Evolutionary conservation across 106 monocot genomes (phyloP).

Genomic region (Dactylorhiza incarnata): DNA sequence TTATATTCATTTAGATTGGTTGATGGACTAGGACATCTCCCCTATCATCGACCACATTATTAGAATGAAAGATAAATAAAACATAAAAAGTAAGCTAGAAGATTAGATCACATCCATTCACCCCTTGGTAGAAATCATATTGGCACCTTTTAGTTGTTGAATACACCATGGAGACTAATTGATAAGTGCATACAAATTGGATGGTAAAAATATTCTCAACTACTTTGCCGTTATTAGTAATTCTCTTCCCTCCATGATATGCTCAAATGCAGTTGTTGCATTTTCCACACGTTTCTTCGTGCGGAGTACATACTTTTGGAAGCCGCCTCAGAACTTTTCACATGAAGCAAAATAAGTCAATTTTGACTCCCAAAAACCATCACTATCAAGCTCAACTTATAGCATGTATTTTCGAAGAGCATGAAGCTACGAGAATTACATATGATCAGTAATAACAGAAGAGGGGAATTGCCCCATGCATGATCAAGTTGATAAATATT

Average conservation of each 20-base stretch:
- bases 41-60: too few species aligned
- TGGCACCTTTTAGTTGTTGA: too few species aligned
- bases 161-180: not conserved
- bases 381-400: not conserved
- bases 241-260: not conserved
- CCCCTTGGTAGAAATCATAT: too few species aligned
- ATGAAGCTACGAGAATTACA: not conserved
- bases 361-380: not conserved
- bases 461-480: not conserved
- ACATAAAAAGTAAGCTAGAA: too few species aligned
- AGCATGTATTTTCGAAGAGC: not conserved
- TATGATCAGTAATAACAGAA: not conserved
- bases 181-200: not conserved
- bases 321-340: too few species aligned
- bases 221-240: not conserved
- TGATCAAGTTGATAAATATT: not conserved
- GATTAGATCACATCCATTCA: too few species aligned
- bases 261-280: not conserved
- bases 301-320: not conserved
- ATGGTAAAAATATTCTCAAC: not conserved
- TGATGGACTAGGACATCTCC: too few species aligned
- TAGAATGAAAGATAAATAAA: too few species aligned
- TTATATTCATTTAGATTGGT: too few species aligned
- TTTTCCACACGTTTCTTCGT: not conserved
- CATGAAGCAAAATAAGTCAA: too few species aligned